Base-by-base conservation (phyloP, 1,284 basidiomycete genomes). In the Papiliotrema laurentii region DNA sequence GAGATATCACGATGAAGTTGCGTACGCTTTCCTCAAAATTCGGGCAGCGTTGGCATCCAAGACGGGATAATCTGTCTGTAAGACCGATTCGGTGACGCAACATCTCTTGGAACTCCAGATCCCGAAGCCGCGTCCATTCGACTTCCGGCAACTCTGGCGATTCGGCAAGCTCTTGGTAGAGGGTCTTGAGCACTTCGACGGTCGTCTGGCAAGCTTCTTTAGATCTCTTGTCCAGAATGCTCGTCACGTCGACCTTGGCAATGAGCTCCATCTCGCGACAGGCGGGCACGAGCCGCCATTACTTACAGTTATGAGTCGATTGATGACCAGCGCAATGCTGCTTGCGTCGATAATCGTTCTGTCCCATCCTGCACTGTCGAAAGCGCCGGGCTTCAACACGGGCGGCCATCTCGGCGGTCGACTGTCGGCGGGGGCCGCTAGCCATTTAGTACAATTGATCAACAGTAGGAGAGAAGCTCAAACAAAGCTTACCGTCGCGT, bases 91-190 rank as follows among this genome's bases (percentile, higher is more conserved):
- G 78, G 27, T 77, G 66, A 39, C 81, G 80, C 40, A 97, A 66
- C 21, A 80, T 75, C 56, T 97, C 94, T 69, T 97, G 90, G 70
- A 98, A 96, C 54, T 98, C 93, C 16, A 99, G 74, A n/a, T 83
- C 78, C 37, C 85, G 82, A 60, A 92, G 78, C 46, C 86, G 83
- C 41, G 77, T 77, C 92, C 92, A 97, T 52, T 91, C 89, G 6
- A 85, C 80, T 68, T 94, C 91, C 4, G 83, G 81, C 19, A 90
- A 75, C 5, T 63, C 63, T 9, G 75, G 70, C 2, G 60, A 56
- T 2, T 66, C 51, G n/a, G 73, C 59, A 1, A 72, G 85, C 53
- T 84, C 82, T 13, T 77, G 64, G 13, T 81, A 74, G 2, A 84
- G 58, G 0, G 53, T 66, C 43, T 79, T 75, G n/a, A 92, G 72